phyloP scores from a whole-genome alignment of 2,329 filamentous ascomycete species.

The Coniosporium uncinatum region DNA sequence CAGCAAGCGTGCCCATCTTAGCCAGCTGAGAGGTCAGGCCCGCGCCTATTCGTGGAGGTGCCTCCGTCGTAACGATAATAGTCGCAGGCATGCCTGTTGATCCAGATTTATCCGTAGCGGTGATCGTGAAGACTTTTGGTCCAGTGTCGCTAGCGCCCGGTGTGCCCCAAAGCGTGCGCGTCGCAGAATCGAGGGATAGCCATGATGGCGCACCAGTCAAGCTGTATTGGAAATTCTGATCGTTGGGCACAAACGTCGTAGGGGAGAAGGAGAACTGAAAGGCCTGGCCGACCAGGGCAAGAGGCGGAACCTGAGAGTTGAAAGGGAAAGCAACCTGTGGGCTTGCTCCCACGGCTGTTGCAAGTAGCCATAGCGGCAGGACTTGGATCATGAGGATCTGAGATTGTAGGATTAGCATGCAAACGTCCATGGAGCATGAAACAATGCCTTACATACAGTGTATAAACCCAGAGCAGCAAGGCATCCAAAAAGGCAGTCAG shows the following conservation, averaged over 20 bases:
- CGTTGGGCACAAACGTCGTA: constrained; percentile 64
- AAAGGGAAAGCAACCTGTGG: constrained; percentile 59
- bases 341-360: constrained; percentile 13
- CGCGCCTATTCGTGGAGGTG: constrained; percentile 46
- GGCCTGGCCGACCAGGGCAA: constrained; percentile 60
- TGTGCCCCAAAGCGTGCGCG: constrained; percentile 64
- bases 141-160: constrained; percentile 54
- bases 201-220: constrained; percentile 63
- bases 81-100: constrained; percentile 60
- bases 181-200: constrained; percentile 64
- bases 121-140: constrained; percentile 56
- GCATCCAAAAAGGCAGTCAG: too few relatives aligned
- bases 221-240: constrained; percentile 55
- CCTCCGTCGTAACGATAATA: constrained; percentile 59
- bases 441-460: too few relatives aligned
- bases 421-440: too few relatives aligned
- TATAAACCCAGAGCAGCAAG: too few relatives aligned
- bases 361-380: constrained; percentile 10
- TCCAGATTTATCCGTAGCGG: constrained; percentile 62
- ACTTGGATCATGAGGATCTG: background rate
- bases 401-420: too few relatives aligned
- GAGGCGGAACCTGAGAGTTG: constrained; percentile 79
- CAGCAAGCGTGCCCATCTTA: constrained; percentile 50
- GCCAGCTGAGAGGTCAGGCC: constrained; percentile 54
- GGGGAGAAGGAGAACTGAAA: constrained; percentile 69